These are phyloP conservation scores for Geoglossum glabrum DNA, from an alignment of 495 filamentous ascomycete species.

Conservation along the genomic window DNA sequence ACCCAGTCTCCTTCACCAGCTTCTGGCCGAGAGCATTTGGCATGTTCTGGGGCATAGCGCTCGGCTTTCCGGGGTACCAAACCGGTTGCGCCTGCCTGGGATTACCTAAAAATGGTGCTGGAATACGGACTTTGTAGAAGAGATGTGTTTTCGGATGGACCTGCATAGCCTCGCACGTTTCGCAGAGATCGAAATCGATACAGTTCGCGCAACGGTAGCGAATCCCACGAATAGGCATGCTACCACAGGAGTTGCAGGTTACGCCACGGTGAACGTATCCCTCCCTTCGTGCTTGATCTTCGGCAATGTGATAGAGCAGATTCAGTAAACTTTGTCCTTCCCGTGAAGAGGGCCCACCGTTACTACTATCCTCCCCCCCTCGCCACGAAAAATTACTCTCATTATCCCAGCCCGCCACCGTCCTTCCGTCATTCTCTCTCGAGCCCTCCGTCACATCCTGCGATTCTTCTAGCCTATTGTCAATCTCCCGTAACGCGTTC, in stretches of 20 bases:
- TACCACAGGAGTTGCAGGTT: constrained; percentile 69
- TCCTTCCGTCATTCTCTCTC: constrained; percentile 13
- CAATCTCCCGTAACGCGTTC: not conserved
- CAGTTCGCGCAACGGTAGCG: constrained; percentile 87
- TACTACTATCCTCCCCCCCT: constrained; percentile 23
- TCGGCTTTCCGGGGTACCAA: constrained; percentile 81
- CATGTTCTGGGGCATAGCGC: constrained; percentile 40
- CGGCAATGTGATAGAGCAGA: constrained; percentile 26
- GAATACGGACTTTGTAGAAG: constrained; percentile 80
- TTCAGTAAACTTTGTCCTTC: constrained; percentile 16
- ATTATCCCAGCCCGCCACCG: constrained; percentile 38
- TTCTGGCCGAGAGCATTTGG: constrained; percentile 39
- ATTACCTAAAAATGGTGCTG: constrained; percentile 44
- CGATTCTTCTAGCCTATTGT: not conserved
- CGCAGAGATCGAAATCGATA: constrained; percentile 77
- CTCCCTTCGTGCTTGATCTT: constrained; percentile 56
- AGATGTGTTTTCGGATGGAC: constrained; percentile 82
- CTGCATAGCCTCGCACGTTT: constrained; percentile 68
- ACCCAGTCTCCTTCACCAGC: constrained; percentile 49
- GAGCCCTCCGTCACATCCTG: not conserved
- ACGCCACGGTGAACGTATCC: constrained; percentile 91
- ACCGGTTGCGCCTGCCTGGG: constrained; percentile 51
- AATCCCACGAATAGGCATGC: constrained; percentile 74
- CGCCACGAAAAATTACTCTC: constrained; percentile 36
- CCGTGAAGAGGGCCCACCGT: constrained; percentile 12